Base-by-base conservation (phyloP, 2,329 filamentous ascomycete species). In the Phaeosphaeria sp. region DNA sequence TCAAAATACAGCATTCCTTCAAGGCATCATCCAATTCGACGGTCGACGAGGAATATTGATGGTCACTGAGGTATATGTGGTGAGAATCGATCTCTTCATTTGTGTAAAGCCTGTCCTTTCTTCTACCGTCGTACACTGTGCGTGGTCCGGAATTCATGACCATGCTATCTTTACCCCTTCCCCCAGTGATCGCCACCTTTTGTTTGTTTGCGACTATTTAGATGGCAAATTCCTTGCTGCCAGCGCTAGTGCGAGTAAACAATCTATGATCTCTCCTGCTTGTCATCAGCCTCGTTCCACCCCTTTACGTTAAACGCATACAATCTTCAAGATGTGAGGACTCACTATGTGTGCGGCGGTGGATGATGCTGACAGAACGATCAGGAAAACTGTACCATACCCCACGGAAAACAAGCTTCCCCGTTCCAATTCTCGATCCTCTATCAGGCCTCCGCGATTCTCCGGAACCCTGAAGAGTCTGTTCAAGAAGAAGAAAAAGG, bases 401-500 rank as follows among this genome's bases (percentile, higher is more conserved):
- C 44, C 44, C 3, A 46, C 44, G 17, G 22, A 46, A 23, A 23
- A n/a, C 15, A 46, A 46, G 21, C 44, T 46, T 46, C 44, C 44
- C 4, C 44, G 44, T 7, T 46, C 44, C 11, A 46, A 46, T 25
- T 46, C 44, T 22, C 21, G 22, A 10, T 7, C 22, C 22, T 27
- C 44, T 11, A 27, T n/a, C 44, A 46, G 44, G 44, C 44, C 44
- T 11, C 21, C 44, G 44, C 21, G 44, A n/a, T 46, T 46, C 22
- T 46, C 44, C 6, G 22, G 44, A 2, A 46, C 21, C 9, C 22
- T 46, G 10, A 46, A 46, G 22, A 25, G 44, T 22, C 22, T 46
- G 20, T 46, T 46, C 44, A 46, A 46, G 22, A 46, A 46, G 44
- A 46, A 46, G 44, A 46, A 46, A 25, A 46, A 46, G 44, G 20